These are phyloP conservation scores for Geotrichum ghanense DNA, from an alignment of 805 yeast genomes.

Conservation along the genomic window DNA sequence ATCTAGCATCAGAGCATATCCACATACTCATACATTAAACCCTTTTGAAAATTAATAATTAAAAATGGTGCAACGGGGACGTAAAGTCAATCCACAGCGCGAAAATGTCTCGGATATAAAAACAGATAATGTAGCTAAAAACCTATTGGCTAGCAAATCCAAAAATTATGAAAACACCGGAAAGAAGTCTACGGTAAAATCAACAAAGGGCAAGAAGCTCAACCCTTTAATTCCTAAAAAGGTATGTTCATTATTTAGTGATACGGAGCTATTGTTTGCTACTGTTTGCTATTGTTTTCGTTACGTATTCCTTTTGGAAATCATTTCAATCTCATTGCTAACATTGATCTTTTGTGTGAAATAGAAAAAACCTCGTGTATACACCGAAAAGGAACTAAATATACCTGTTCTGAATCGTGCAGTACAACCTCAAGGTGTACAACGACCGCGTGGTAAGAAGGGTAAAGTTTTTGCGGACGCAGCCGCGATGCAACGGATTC, in stretches of 20 bases:
- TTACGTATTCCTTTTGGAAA: constrained; percentile 1
- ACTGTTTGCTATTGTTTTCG: background rate
- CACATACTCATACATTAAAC: no score
- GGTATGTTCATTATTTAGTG: background rate
- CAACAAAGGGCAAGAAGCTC: background rate
- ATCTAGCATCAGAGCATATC: no score
- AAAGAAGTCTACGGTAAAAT: background rate
- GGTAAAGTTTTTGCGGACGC: constrained; percentile 39
- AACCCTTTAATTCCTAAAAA: background rate
- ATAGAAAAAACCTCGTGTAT: constrained; percentile 26
- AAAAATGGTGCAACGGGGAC: background rate
- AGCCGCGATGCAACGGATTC: constrained; percentile 60
- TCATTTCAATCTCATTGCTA: constrained; percentile 6
- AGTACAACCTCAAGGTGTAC: constrained; percentile 69
- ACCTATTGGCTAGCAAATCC: constrained; percentile 12
- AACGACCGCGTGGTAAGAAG: constrained; percentile 68
- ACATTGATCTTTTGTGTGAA: no score
- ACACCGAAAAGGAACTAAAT: constrained; percentile 67
- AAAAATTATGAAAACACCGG: constrained; percentile 10
- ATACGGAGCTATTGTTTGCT: background rate
- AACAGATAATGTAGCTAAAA: constrained; percentile 16
- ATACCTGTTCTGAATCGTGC: constrained; percentile 76
- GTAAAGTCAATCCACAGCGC: background rate
- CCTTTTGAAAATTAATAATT: no score
- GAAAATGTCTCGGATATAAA: constrained; percentile 10